Conservation (phyloP, 495 filamentous ascomycete genomes). For the Penicillium manginii region DNA sequence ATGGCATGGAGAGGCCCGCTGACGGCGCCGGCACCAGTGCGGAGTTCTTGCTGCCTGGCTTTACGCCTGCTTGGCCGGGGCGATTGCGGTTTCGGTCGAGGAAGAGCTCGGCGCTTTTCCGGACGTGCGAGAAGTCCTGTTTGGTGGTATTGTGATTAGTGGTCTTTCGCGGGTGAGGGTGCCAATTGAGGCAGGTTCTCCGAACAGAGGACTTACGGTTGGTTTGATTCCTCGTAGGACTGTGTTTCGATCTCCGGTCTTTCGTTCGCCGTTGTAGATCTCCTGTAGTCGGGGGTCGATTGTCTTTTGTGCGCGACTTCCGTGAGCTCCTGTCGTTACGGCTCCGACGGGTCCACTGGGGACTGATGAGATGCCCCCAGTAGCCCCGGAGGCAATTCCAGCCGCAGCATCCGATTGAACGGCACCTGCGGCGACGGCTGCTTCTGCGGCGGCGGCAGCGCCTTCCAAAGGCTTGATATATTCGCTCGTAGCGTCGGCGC, state of each 20-base stretch:
- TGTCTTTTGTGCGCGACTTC: slow-evolving; percentile 52
- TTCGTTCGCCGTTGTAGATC: slow-evolving; percentile 89
- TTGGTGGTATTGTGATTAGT: background rate
- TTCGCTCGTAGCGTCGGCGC: slow-evolving; percentile 84
- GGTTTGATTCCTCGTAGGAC: slow-evolving; percentile 87
- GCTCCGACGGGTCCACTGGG: slow-evolving; percentile 54
- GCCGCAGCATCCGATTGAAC: slow-evolving; percentile 40
- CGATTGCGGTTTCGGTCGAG: slow-evolving; percentile 63
- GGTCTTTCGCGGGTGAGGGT: background rate
- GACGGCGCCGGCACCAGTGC: slow-evolving; percentile 45
- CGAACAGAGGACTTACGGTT: slow-evolving; percentile 60
- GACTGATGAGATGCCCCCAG: slow-evolving; percentile 41
- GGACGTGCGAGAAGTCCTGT: slow-evolving; percentile 93
- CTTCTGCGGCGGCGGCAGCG: slow-evolving; percentile 55
- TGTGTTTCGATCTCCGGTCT: slow-evolving; percentile 90
- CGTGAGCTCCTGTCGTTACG: slow-evolving; percentile 56
- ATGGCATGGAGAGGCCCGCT: slow-evolving; percentile 43
- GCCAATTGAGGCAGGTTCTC: too few relatives aligned
- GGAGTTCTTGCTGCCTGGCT: slow-evolving; percentile 44
- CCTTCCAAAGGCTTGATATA: slow-evolving; percentile 83
- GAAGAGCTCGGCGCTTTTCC: slow-evolving; percentile 82
- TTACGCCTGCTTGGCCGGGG: slow-evolving; percentile 44
- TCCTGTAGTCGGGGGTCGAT: slow-evolving; percentile 80
- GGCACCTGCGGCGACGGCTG: slow-evolving; percentile 49
- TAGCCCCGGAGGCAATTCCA: slow-evolving; percentile 47